Conservation (phyloP, 2,329 filamentous ascomycete species). For the Macrophomina phaseolina region DNA sequence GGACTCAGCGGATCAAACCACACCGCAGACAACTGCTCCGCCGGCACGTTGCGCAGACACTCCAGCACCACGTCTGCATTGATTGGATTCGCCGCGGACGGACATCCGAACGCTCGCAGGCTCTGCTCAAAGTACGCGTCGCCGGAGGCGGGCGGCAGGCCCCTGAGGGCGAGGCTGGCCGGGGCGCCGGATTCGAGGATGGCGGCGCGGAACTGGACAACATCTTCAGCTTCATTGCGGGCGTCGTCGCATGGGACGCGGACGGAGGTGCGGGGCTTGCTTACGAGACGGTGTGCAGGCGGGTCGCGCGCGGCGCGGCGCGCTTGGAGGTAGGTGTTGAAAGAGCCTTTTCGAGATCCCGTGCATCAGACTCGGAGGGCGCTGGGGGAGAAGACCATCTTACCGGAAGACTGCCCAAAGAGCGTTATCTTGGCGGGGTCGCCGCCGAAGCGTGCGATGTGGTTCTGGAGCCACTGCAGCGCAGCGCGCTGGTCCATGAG, state of each 20-base stretch:
- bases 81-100: background rate
- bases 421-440: conserved; percentile 44
- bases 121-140: conserved; percentile 38
- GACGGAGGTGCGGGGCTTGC: too few species aligned
- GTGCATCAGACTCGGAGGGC: too few species aligned
- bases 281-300: conserved; percentile 42
- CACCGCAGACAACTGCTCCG: conserved; percentile 31
- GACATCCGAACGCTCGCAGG: conserved; percentile 20
- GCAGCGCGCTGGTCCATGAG: conserved; percentile 54
- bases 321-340: conserved; percentile 43
- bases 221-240: too few species aligned
- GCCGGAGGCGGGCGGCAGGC: conserved; percentile 36
- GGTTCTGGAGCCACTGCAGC: conserved; percentile 52
- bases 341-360: conserved; percentile 39
- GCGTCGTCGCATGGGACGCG: too few species aligned
- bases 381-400: too few species aligned
- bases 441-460: conserved; percentile 52
- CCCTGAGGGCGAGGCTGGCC: conserved; percentile 38
- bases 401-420: conserved; percentile 38
- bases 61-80: background rate
- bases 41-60: conserved; percentile 29
- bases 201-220: conserved; percentile 40
- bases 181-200: conserved; percentile 48
- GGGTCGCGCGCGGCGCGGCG: conserved; percentile 38
- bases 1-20: background rate